These are phyloP conservation scores for Hygrophorus russula DNA, from an alignment of 768 basidiomycete genomes.

Conservation along the genomic window DNA sequence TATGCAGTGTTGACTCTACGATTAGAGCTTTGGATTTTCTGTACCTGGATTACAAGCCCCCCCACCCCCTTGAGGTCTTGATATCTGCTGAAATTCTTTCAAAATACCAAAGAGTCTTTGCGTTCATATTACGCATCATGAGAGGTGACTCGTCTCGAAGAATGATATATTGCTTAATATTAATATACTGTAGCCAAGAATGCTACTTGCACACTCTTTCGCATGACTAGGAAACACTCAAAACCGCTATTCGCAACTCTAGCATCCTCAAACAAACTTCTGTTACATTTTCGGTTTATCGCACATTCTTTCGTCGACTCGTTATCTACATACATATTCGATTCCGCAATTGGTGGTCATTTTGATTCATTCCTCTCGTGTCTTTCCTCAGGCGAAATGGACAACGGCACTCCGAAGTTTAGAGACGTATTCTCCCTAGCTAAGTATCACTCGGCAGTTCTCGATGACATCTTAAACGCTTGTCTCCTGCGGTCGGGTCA, in stretches of 20 bases:
- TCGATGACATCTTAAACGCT: conserved; percentile 69
- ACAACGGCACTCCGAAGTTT: conserved; percentile 22
- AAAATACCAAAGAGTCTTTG: conserved; percentile 80
- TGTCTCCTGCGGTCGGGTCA: conserved; percentile 66
- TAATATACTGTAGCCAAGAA: conserved; percentile 43
- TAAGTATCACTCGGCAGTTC: conserved; percentile 48
- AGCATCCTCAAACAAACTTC: conserved; percentile 34
- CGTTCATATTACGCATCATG: conserved; percentile 66
- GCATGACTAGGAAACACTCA: conserved; percentile 37
- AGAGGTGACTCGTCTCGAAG: conserved; percentile 38
- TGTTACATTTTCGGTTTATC: conserved; percentile 65
- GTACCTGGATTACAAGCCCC: conserved; percentile 85
- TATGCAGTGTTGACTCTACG: conserved; percentile 2
- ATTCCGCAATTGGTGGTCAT: conserved; percentile 71
- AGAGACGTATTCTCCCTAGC: conserved; percentile 69
- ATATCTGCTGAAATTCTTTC: conserved; percentile 63
- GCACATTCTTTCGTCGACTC: conserved; percentile 58
- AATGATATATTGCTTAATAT: conserved; percentile 1
- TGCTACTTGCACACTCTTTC: conserved; percentile 52
- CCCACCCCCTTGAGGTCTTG: conserved; percentile 60
- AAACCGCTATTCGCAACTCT: conserved; percentile 51
- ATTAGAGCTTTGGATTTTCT: conserved; percentile 78
- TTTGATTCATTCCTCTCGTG: conserved; percentile 57
- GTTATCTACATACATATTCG: conserved; percentile 65
- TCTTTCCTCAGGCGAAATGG: conserved; percentile 16